Evolutionary conservation across 163 green algal genomes (phyloP).

Genomic region (Chloromonas sp.): DNA sequence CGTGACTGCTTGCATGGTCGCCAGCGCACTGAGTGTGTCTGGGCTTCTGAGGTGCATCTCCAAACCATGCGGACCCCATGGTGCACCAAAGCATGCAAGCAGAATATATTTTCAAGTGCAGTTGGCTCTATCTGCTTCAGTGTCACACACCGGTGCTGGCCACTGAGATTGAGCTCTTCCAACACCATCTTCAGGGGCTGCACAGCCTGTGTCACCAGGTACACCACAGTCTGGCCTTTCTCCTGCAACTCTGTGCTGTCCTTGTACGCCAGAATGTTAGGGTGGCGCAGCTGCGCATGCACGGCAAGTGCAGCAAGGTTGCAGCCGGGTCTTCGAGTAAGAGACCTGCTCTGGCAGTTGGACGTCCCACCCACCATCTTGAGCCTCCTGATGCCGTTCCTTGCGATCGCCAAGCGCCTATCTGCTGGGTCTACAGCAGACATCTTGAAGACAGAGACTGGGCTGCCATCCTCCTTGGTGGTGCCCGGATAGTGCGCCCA

Average conservation of each 20-base stretch:
- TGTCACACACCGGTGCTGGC: slow-evolving; percentile 37
- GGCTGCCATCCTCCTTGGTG: slow-evolving; percentile 58
- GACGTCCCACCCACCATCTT: slow-evolving; percentile 49
- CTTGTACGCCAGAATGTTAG: slow-evolving; percentile 88
- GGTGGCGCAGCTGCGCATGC: slow-evolving; percentile 78
- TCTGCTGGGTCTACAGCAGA: slow-evolving; percentile 51
- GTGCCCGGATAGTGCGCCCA: slow-evolving; percentile 77
- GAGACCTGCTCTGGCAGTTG: no score
- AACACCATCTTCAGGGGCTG: slow-evolving; percentile 72
- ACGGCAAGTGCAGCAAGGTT: background rate
- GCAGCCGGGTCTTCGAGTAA: background rate
- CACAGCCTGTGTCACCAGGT: slow-evolving; percentile 92
- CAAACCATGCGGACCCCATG: no score
- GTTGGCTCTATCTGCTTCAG: no score
- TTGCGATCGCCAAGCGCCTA: slow-evolving; percentile 52
- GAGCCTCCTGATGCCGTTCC: slow-evolving; percentile 83
- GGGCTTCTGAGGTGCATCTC: no score
- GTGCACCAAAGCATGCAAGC: no score
- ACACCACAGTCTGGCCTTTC: slow-evolving; percentile 66
- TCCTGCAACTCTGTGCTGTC: slow-evolving; percentile 84
- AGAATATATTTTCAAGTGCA: no score
- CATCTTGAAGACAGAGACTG: slow-evolving; percentile 79
- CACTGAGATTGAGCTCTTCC: slow-evolving; percentile 59
- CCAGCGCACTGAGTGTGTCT: no score
- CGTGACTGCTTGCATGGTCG: no score